Evolutionary conservation across 495 filamentous ascomycete genomes (phyloP).

Genomic region (Xylaria scruposa): DNA sequence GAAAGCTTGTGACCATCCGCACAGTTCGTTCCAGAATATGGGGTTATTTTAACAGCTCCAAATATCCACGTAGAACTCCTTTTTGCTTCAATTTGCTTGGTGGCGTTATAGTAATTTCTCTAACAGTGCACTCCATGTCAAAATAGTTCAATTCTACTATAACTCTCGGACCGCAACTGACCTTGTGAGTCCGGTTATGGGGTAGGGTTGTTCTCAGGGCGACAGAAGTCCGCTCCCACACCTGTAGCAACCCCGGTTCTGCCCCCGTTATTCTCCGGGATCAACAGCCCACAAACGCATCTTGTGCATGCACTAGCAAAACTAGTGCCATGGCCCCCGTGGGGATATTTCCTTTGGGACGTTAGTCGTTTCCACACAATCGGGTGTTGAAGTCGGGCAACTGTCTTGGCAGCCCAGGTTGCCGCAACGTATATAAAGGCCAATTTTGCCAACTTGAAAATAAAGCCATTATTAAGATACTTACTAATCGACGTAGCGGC

Average conservation of each 20-base stretch:
- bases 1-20: not conserved
- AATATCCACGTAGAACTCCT: too few relatives aligned
- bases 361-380: not conserved
- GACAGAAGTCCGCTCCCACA: slow-evolving; percentile 5
- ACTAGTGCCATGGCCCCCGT: not conserved
- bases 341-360: slow-evolving; percentile 3
- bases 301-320: not conserved
- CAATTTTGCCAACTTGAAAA: not conserved
- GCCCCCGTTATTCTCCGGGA: not conserved
- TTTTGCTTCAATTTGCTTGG: too few relatives aligned
- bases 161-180: too few relatives aligned
- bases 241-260: not conserved
- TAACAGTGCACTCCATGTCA: too few relatives aligned
- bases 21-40: not conserved
- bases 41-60: not conserved
- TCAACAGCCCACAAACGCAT: not conserved
- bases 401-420: not conserved
- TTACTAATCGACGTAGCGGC: not conserved
- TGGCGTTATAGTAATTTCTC: too few relatives aligned
- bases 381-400: slow-evolving; percentile 7
- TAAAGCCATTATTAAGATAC: not conserved
- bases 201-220: not conserved
- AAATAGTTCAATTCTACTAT: too few relatives aligned
- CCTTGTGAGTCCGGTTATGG: not conserved
- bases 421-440: not conserved